Base-by-base conservation (phyloP, 352 stramenopile genomes). In the Globisporangium lucens region DNA sequence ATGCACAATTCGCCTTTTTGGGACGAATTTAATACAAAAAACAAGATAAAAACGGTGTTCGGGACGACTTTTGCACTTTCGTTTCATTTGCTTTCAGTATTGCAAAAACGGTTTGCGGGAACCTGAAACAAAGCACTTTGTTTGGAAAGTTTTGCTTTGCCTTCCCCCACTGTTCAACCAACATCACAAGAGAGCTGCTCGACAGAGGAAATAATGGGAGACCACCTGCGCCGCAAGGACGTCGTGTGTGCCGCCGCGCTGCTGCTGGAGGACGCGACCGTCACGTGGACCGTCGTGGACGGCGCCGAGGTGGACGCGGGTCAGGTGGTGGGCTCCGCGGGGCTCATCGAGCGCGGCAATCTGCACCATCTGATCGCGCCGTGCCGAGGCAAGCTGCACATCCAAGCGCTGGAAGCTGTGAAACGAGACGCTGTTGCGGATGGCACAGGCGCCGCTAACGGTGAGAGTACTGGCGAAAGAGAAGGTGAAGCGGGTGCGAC, bases 351-450 rank as follows among this genome's bases (percentile, higher is more conserved):
- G 71, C 72, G 71, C 27, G 86, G 85, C 27, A 92, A 75, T 35
- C 76, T 86, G 46, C 73, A 78, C 69, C 76, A 70, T 13, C 66
- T 94, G 15, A 56, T 77, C 47, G 68, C 95, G n/a, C 93, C 89
- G 69, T 98, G 98, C 46, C 91, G 89, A 9, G 98, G 98, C 29
- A 94, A 89, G 66, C 93, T 94, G 20, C 80, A 80, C 52, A 72
- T 47, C 35, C 72, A 61, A 2, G 69, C n/a, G 35, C 61, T 41
- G 30, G 33, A 60, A 12, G 27, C 20, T 17, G 59, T 53, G 9
- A 56, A 65, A 46, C 27, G 29, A 36, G 56, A 41, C 17, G 49
- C 47, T n/a, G 57, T 1, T 15, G n/a, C 17, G 3, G 41, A 3
- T 36, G 17, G 10, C 15, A 15, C 13, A 22, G 52, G 27, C 8